Evolutionary conservation across 1,139 yeast genomes (phyloP).

Genomic region (Magnusiomyces sp.): DNA sequence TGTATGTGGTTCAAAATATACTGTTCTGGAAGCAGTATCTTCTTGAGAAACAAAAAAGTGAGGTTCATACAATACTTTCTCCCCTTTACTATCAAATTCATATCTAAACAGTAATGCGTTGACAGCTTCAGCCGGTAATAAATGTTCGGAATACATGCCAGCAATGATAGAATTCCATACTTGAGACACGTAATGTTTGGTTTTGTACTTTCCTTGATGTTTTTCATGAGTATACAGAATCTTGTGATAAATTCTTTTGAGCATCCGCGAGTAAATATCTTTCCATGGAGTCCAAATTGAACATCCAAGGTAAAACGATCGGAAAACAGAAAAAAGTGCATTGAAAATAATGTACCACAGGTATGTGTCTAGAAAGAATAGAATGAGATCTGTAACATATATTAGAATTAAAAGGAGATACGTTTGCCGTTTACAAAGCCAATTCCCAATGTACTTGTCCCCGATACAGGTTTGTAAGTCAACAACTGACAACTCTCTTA

Average conservation of each 20-base stretch:
- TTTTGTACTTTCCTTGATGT: slow-evolving; percentile 33
- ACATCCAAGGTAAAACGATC: slow-evolving; percentile 66
- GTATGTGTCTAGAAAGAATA: slow-evolving; percentile 79
- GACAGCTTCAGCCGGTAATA: slow-evolving; percentile 65
- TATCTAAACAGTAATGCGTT: slow-evolving; percentile 44
- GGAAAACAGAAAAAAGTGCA: slow-evolving; percentile 58
- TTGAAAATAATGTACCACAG: slow-evolving; percentile 83
- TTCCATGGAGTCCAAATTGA: slow-evolving; percentile 86
- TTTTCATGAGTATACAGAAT: slow-evolving; percentile 46
- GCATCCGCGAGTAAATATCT: slow-evolving; percentile 64
- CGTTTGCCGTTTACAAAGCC: slow-evolving; percentile 55
- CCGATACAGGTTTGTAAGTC: slow-evolving; percentile 55
- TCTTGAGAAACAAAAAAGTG: slow-evolving; percentile 68
- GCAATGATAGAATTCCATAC: slow-evolving; percentile 75
- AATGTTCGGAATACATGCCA: slow-evolving; percentile 69
- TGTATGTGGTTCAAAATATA: slow-evolving; percentile 46
- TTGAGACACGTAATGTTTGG: slow-evolving; percentile 50
- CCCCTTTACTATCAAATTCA: slow-evolving; percentile 33
- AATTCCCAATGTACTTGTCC: slow-evolving; percentile 42
- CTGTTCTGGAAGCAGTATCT: slow-evolving; percentile 39
- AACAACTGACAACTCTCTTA: slow-evolving; percentile 55
- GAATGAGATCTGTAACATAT: slow-evolving; percentile 55
- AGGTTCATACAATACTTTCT: slow-evolving; percentile 39
- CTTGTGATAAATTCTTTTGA: slow-evolving; percentile 63
- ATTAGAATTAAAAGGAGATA: slow-evolving; percentile 47